These are phyloP conservation scores for Ceriops zippeliana DNA, from an alignment of 345 rosid genomes.

Conservation along the genomic window DNA sequence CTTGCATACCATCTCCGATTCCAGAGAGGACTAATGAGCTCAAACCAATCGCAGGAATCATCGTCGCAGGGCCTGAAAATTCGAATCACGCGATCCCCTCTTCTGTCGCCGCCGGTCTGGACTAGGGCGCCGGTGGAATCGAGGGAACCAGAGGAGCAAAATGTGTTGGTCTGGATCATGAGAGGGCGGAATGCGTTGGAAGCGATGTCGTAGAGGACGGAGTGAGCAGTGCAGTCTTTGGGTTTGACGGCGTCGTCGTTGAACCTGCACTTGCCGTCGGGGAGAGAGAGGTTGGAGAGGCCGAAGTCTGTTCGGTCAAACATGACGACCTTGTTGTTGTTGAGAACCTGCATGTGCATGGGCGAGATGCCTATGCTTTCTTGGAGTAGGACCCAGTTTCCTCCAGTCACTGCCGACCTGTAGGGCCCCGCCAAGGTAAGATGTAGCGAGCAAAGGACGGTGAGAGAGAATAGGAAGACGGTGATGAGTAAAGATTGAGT, in stretches of 20 bases:
- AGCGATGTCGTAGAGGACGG: conserved; percentile 56
- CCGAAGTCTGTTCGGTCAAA: conserved; percentile 86
- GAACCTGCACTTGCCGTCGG: conserved; percentile 45
- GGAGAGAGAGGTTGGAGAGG: conserved; percentile 59
- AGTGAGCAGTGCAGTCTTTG: conserved; percentile 72
- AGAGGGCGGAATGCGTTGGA: conserved; percentile 63
- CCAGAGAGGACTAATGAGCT: conserved; percentile 25
- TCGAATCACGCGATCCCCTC: conserved; percentile 57
- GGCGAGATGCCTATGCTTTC: conserved; percentile 76
- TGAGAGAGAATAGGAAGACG: not conserved
- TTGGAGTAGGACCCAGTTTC: conserved; percentile 43
- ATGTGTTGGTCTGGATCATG: conserved; percentile 56
- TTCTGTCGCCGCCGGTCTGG: conserved; percentile 69
- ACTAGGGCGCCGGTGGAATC: conserved; percentile 55
- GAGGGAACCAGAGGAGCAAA: conserved; percentile 87
- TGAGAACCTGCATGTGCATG: conserved; percentile 86
- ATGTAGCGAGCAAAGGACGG: not conserved
- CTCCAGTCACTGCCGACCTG: conserved; percentile 19
- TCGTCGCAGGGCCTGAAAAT: conserved; percentile 47
- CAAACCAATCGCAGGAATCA: conserved; percentile 60
- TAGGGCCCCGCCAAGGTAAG: conserved; percentile 6
- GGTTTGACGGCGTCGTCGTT: conserved; percentile 28
- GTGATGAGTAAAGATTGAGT: conserved; percentile 19
- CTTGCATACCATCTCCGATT: conserved; percentile 25
- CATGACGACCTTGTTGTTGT: conserved; percentile 55